Evolutionary conservation across 2,329 filamentous ascomycete genomes (phyloP).

Genomic region (Hymenoscyphus fraxineus): DNA sequence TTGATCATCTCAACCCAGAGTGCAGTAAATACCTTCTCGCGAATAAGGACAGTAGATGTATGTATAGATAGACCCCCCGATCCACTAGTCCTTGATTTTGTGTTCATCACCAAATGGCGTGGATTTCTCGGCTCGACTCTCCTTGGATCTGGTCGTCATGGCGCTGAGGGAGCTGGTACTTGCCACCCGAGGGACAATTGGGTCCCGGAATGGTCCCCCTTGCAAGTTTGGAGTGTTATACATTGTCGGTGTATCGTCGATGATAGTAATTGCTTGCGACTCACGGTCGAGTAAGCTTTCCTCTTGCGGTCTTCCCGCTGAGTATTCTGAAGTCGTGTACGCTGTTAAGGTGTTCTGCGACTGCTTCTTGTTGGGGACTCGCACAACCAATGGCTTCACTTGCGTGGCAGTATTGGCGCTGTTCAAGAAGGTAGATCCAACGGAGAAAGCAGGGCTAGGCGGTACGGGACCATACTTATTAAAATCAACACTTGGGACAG

Average conservation of each 20-base stretch:
- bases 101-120: constrained; percentile 59
- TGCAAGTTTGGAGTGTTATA: constrained; percentile 35
- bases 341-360: constrained; percentile 22
- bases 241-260: constrained; percentile 44
- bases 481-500: constrained; percentile 69
- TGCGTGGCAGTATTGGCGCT: constrained; percentile 56
- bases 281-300: constrained; percentile 33
- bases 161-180: constrained; percentile 50
- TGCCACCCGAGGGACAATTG: constrained; percentile 38
- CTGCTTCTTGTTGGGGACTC: constrained; percentile 48
- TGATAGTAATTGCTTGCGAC: constrained; percentile 46
- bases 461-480: constrained; percentile 51
- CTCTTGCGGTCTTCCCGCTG: constrained; percentile 6
- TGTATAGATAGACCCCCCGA: constrained; percentile 1
- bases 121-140: constrained; percentile 34
- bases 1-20: constrained; percentile 12
- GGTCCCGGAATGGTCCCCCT: constrained; percentile 58
- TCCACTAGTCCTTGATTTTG: constrained; percentile 45
- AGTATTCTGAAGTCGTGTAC: background rate
- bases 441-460: constrained; percentile 59
- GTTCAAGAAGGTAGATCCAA: constrained; percentile 66
- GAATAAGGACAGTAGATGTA: constrained; percentile 10
- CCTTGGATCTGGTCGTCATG: constrained; percentile 42
- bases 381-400: constrained; percentile 56
- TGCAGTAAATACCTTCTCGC: constrained; percentile 15